These are phyloP conservation scores for Microcos paniculata DNA, from an alignment of 345 rosid genomes.

Conservation along the genomic window DNA sequence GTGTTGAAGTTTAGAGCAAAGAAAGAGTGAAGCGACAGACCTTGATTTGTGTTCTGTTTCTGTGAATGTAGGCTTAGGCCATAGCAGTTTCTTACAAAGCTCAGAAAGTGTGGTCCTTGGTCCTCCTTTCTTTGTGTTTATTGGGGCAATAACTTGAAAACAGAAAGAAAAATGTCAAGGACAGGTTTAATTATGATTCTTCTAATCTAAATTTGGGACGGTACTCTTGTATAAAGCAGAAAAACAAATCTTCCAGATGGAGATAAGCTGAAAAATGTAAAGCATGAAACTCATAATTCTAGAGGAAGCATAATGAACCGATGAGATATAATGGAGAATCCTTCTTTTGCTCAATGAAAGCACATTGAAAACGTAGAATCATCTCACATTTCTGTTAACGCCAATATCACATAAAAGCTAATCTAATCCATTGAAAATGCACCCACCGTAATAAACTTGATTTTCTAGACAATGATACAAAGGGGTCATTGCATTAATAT, in stretches of 20 bases:
- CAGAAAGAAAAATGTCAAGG: background rate
- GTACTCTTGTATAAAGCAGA: background rate
- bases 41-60: constrained; percentile 19
- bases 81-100: constrained; percentile 71
- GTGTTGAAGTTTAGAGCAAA: background rate
- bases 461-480: background rate
- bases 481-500: background rate
- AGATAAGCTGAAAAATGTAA: background rate
- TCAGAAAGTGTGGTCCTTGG: constrained; percentile 64
- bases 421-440: background rate
- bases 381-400: background rate
- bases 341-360: background rate
- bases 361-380: background rate
- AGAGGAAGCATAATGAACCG: background rate
- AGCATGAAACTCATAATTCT: background rate
- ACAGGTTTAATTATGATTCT: background rate
- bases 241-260: background rate
- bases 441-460: background rate
- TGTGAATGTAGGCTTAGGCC: constrained; percentile 68
- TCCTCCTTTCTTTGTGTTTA: constrained; percentile 76
- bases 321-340: background rate
- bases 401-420: background rate
- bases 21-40: background rate
- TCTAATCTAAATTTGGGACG: background rate
- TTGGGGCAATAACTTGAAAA: constrained; percentile 53